A percentile compares a stretch with the other conserved stretches of the same genome.
Conservation (phyloP, 2,329 filamentous ascomycete species). For the Stagonosporopsis tanaceti region DNA sequence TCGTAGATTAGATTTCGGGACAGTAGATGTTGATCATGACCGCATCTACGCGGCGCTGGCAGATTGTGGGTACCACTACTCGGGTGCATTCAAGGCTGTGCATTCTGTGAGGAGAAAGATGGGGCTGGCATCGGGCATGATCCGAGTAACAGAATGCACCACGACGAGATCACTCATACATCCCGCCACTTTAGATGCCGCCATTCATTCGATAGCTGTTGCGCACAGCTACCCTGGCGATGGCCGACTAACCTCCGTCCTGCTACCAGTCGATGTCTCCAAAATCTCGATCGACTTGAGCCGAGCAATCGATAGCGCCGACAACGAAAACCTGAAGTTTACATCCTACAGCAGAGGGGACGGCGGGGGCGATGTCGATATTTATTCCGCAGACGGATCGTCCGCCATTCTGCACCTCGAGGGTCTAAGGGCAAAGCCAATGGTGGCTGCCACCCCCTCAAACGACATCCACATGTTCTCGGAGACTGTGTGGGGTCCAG, state of each 20-base stretch:
- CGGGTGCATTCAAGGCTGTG: slow-evolving; percentile 8
- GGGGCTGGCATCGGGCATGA: slow-evolving; percentile 2
- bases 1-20: background rate
- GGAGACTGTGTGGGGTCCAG: slow-evolving; percentile 18
- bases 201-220: slow-evolving; percentile 41
- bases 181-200: slow-evolving; percentile 41
- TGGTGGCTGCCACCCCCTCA: background rate
- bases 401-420: slow-evolving; percentile 9
- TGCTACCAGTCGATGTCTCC: slow-evolving; percentile 17
- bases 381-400: background rate
- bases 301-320: slow-evolving; percentile 10
- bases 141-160: background rate
- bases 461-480: slow-evolving; percentile 19
- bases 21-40: background rate
- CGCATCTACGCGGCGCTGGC: background rate
- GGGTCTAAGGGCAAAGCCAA: slow-evolving; percentile 12
- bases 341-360: background rate
- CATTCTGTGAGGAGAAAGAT: slow-evolving; percentile 1
- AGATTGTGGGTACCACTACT: slow-evolving; percentile 7
- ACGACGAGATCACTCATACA: slow-evolving; percentile 23
- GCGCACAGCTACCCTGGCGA: slow-evolving; percentile 43
- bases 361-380: slow-evolving; percentile 1
- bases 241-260: slow-evolving; percentile 23
- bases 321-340: background rate
- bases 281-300: background rate